Evolutionary conservation across 176 grass and related monocot genomes (phyloP), one percentile per base, ranked within the genome.

Genomic region (Eleusine coracana): DNA sequence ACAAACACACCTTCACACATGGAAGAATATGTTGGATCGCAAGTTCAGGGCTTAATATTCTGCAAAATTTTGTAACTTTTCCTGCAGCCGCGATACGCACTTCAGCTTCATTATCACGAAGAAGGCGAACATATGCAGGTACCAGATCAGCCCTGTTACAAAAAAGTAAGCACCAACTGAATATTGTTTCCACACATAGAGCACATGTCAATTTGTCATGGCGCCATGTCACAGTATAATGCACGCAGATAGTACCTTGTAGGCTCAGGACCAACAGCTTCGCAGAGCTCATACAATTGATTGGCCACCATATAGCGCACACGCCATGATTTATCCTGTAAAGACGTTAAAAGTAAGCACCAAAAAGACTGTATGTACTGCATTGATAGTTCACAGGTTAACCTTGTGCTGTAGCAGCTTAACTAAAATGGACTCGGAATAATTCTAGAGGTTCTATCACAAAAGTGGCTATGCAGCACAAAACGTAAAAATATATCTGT

Each of bases 221-320:
- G 49, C 15, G 51, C 27, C 70, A 73, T 34, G 21, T n/a, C 10
- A 58, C 16, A 39, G 21, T 58, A 75, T 5, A 58, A 63, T 61
- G 37, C 6, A 62, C 11, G 42, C 37, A 62, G 6, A 82, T 29
- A 62, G 38, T 79, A 95, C 90, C 90, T 95, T 28, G 90, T 90
- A 23, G 90, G 82, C 67, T 95, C 90, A 62, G 93, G 85, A 39
- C 93, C 90, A 76, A 25, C 25, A 25, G 25, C 25, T 25, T 25
- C 25, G 25, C 25, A 25, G 25, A 25, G 25, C 25, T 25, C 90
- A 81, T 95, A 95, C 14, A 95, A 58, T 64, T 95, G 93, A 85
- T 92, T 95, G 75, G 93, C 93, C 23, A 95, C 93, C 93, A 95
- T 95, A 70, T 95, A 95, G 10, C 93, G 84, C 25, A 95, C 93